phyloP scores from a whole-genome alignment of 768 basidiomycete species.

The Hydnum rufescens region DNA sequence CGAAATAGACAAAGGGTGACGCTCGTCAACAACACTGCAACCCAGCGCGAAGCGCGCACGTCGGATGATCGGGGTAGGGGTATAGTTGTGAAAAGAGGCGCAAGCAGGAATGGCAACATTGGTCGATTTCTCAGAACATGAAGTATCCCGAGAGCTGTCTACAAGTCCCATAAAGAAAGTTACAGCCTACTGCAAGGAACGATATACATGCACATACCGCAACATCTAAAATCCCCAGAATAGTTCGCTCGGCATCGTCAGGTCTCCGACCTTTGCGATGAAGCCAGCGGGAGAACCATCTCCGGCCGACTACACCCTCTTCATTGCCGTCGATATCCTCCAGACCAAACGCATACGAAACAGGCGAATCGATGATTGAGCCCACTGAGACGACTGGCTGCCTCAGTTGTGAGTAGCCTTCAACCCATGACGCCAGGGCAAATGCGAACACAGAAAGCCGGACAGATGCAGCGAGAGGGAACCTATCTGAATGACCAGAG shows the following conservation, averaged over 20 bases:
- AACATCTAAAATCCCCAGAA: slow-evolving; percentile 7
- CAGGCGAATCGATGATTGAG: slow-evolving; percentile 7
- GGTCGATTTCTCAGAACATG: slow-evolving; percentile 10
- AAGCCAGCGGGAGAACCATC: slow-evolving; percentile 2
- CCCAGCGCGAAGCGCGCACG: background rate
- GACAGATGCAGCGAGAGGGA: slow-evolving; percentile 1
- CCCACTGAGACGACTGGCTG: too few relatives aligned
- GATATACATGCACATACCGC: slow-evolving; percentile 3
- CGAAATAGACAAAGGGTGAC: background rate
- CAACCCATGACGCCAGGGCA: slow-evolving; percentile 13
- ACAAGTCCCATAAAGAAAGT: background rate
- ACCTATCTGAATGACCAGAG: too few relatives aligned
- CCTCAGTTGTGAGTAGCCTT: slow-evolving; percentile 12
- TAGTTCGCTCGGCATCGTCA: slow-evolving; percentile 10
- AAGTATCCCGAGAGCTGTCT: slow-evolving; percentile 11
- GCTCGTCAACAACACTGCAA: background rate
- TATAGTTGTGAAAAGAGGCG: slow-evolving; percentile 12
- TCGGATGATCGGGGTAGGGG: slow-evolving; percentile 10
- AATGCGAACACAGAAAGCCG: slow-evolving; percentile 7
- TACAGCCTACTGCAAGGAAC: background rate
- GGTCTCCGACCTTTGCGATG: slow-evolving; percentile 3
- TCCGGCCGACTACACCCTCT: background rate
- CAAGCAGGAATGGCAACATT: slow-evolving; percentile 13
- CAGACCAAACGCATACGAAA: background rate
- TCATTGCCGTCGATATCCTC: background rate